A percentile compares a stretch with the other conserved stretches of the same genome.
phyloP scores from a whole-genome alignment of 192 early-diverging fungal genomes.

The Backusella sp. region DNA sequence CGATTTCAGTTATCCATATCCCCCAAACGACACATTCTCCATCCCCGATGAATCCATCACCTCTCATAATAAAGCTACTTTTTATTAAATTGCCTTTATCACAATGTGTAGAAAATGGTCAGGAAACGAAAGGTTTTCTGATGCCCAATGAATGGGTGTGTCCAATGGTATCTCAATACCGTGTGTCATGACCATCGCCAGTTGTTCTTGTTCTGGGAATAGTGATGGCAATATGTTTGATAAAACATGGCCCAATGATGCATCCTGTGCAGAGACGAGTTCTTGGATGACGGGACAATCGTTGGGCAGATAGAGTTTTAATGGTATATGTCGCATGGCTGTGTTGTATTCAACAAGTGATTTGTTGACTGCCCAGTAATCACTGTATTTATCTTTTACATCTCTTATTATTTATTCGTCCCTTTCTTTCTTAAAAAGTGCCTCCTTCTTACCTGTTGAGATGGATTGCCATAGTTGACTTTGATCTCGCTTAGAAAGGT shows the following conservation, averaged over 20 bases:
- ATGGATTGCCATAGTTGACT: slow-evolving; percentile 77
- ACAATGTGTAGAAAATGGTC: slow-evolving; percentile 88
- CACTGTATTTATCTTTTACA: slow-evolving; percentile 47
- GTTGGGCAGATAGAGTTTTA: slow-evolving; percentile 59
- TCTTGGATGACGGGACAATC: slow-evolving; percentile 64
- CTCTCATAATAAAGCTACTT: not conserved
- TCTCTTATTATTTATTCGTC: not conserved
- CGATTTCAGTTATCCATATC: not conserved
- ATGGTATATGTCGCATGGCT: slow-evolving; percentile 53
- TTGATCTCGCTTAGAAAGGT: slow-evolving; percentile 79
- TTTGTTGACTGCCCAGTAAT: slow-evolving; percentile 66
- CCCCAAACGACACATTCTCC: not conserved
- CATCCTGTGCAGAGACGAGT: slow-evolving; percentile 48
- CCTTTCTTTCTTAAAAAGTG: not conserved
- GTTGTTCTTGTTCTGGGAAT: slow-evolving; percentile 33
- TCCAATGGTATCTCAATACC: slow-evolving; percentile 68
- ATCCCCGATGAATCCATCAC: not conserved
- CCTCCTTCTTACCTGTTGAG: slow-evolving; percentile 45
- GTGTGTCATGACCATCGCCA: slow-evolving; percentile 52
- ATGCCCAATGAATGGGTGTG: slow-evolving; percentile 74
- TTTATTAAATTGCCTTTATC: slow-evolving; percentile 18
- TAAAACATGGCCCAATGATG: slow-evolving; percentile 48
- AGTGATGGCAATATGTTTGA: slow-evolving; percentile 46
- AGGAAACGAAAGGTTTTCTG: slow-evolving; percentile 70
- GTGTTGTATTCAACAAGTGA: slow-evolving; percentile 41